Base-by-base conservation (phyloP, 2,329 filamentous ascomycete species). In the Epichloe uncinata region DNA sequence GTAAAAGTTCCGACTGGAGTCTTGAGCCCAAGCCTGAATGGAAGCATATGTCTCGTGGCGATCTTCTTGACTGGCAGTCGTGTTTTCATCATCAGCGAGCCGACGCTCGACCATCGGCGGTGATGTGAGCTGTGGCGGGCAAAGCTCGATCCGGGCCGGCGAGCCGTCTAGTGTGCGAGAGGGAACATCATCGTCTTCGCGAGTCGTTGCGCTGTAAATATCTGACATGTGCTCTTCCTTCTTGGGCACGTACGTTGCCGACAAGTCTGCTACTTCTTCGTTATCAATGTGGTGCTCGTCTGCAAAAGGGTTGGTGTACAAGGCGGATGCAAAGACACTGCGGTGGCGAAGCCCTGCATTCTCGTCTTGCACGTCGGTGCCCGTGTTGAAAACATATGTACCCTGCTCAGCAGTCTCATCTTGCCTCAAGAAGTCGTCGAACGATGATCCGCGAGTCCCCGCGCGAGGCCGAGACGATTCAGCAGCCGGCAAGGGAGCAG, bases 21-120 rank as follows among this genome's bases (percentile, higher is more conserved):
- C 66, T 55, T 79, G 73, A 1, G 79, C 79, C 79, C 80, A 83
- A 0, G 79, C 80, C 59, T 83, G 78, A 55, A 83, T 82, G 1
- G 77, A 79, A 43, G 74, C 73, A 58, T 75, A 82, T 1, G 75
- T 72, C 13, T 74, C 71, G 13, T 68, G 60, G 18, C 62, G 63
- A 50, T 72, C 66, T 3, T 73, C 68, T 55, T 75, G 69, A 41
- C 73, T 70, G 8, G 74, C 72, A 0, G 75, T 74, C 67, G 76
- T 72, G 62, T 69, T 77, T 56, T 78, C 74, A 52, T 76, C 66
- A 6, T 67, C 61, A 5, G 54, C 56, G 6, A 65, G 59, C 49
- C 61, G 58, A 11, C 58, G 62, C 46, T 73, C 72, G 3, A 70
- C 61, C 1, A 64, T 63, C 8, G 56, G 57, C 16, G 60, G 58